Evolutionary conservation across 768 basidiomycete species (phyloP).

Genomic region (Gautieria morchelliformis): DNA sequence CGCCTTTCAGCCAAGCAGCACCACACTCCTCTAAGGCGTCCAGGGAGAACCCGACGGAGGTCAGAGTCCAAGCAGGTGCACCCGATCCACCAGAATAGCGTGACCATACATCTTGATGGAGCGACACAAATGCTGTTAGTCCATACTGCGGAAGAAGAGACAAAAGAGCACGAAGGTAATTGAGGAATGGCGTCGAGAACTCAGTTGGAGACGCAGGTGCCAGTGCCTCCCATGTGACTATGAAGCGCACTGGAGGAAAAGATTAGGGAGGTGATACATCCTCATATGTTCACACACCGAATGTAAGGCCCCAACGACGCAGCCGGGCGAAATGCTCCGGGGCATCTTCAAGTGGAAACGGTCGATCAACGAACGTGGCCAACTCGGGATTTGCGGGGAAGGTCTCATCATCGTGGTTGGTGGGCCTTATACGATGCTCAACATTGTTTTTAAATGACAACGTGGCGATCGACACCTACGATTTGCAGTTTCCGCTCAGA

Average conservation of each 20-base stretch:
- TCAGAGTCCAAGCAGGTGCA: conserved; percentile 93
- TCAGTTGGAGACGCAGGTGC: conserved; percentile 52
- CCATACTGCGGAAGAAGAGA: conserved; percentile 65
- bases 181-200: conserved; percentile 40
- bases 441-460: not conserved
- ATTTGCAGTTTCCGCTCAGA: conserved; percentile 73
- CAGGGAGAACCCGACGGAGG: conserved; percentile 78
- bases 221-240: conserved; percentile 95
- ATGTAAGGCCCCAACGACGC: conserved; percentile 80
- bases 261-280: not conserved
- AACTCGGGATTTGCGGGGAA: conserved; percentile 57
- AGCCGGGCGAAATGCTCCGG: conserved; percentile 74
- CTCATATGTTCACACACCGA: conserved; percentile 44
- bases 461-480: conserved; percentile 35
- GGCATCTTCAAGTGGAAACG: conserved; percentile 86
- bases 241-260: conserved; percentile 59
- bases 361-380: conserved; percentile 82
- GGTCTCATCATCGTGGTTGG: conserved; percentile 52
- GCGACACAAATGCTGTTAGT: conserved; percentile 60
- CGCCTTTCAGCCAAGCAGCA: conserved; percentile 80
- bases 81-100: conserved; percentile 92
- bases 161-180: conserved; percentile 64
- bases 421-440: conserved; percentile 37
- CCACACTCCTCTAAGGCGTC: conserved; percentile 69
- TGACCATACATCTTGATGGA: conserved; percentile 97